A percentile compares a stretch with the other conserved stretches of the same genome.
Conservation (phyloP, 768 basidiomycete genomes). For the Termitomyces sp. region DNA sequence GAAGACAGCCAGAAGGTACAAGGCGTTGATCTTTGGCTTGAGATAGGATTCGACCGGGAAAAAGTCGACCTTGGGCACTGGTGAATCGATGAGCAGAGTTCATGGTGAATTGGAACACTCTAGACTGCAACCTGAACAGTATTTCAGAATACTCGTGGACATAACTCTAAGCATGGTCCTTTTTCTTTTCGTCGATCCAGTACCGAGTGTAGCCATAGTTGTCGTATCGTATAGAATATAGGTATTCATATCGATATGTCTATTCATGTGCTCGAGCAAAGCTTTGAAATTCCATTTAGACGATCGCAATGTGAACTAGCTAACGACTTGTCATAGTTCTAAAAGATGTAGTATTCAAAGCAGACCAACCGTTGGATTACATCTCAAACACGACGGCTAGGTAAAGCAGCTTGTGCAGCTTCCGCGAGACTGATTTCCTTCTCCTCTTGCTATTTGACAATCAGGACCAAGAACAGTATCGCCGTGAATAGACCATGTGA, state of each 20-base stretch:
- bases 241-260: background rate
- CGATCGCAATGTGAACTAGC: background rate
- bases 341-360: background rate
- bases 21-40: constrained; percentile 48
- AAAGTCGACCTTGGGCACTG: constrained; percentile 58
- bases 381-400: constrained; percentile 7
- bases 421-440: constrained; percentile 34
- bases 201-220: background rate
- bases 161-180: background rate
- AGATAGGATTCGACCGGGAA: constrained; percentile 53
- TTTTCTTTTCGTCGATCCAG: background rate
- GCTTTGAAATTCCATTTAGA: background rate
- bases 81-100: constrained; percentile 27
- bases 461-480: background rate
- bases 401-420: constrained; percentile 29
- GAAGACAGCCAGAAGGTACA: constrained; percentile 24
- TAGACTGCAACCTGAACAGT: background rate
- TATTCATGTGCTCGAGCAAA: background rate
- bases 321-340: background rate
- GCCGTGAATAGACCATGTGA: background rate
- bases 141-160: too few species aligned
- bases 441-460: constrained; percentile 27
- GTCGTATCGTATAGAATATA: background rate
- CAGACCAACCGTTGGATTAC: background rate
- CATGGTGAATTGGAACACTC: background rate